Evolutionary conservation across 1,284 basidiomycete species (phyloP), one percentile per base, ranked within the genome.

Genomic region (Flammula alnicola): DNA sequence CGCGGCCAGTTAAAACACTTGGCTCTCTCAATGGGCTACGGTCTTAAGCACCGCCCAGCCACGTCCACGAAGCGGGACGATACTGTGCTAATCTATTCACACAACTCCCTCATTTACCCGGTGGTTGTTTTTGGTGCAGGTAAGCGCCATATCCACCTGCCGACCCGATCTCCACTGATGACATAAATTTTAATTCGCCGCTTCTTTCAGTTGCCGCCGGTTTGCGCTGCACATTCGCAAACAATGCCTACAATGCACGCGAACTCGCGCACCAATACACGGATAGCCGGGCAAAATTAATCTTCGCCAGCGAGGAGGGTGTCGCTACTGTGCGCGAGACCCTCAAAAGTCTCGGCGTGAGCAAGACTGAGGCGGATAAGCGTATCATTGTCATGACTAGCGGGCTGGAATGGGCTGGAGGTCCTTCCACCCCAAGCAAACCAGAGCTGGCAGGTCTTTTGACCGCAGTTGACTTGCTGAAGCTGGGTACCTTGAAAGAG

Each of bases 91-190:
- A 65, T 86, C 2, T 84, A 76, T 60, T 80, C 81, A 1, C 80
- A 75, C 4, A 91, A 91, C 64, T 79, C 74, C 12, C 58, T 91
- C 27, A 71, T 74, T 19, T 91, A 83, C 78, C 83, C 86, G 0
- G 69, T 86, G 35, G 75, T 80, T 10, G 62, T 85, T 4, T 78
- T 82, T 35, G 88, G 82, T 11, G 63, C 67, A 39, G 68, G 74
- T 72, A 43, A 33, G 72, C 63, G 10, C 12, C 33, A 33, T 39
- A 19, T 33, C n/a, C 11, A 23, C 20, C 23, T 40, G 32, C 41
- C 30, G 12, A 17, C 12, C 17, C 23, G 25, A 17, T 30, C 32
- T 42, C 27, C 16, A 39, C 43, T 5, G 17, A 19, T 44, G 30
- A 37, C 33, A 31, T 44, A 47, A 42, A 30, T 36, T 20, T 49